phyloP scores from a whole-genome alignment of 2,329 filamentous ascomycete genomes.

The Fusarium tanahbumbuense region DNA sequence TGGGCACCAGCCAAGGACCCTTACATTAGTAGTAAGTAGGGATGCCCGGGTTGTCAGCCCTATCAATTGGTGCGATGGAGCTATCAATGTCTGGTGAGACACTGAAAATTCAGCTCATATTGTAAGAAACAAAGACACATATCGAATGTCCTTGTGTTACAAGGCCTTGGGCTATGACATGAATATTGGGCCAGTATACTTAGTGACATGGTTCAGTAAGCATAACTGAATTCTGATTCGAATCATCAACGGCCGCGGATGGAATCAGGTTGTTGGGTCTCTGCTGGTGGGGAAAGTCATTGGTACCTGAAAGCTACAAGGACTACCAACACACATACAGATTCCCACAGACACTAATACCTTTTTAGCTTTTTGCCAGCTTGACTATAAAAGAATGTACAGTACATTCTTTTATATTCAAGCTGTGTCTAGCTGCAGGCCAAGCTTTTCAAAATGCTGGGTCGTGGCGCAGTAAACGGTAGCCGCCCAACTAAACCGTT shows the following conservation, averaged over 20 bases:
- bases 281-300: not conserved
- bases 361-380: not conserved
- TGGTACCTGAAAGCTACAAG: not conserved
- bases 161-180: too few species aligned
- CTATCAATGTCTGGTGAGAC: not conserved
- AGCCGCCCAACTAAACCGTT: conserved; percentile 1
- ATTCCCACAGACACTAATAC: not conserved
- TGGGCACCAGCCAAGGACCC: not conserved
- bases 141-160: too few species aligned
- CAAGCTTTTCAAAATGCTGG: not conserved
- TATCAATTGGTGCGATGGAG: not conserved
- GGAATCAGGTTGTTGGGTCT: not conserved
- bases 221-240: not conserved
- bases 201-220: too few species aligned
- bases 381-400: not conserved
- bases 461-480: not conserved
- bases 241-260: not conserved
- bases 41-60: not conserved
- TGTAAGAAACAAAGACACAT: too few species aligned
- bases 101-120: not conserved
- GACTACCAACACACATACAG: not conserved
- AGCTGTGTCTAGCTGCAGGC: not conserved
- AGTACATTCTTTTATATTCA: not conserved
- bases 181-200: too few species aligned
- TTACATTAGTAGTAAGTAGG: not conserved